Evolutionary conservation across 805 yeast genomes (phyloP), one percentile per base, ranked within the genome.

Genomic region (Ogataea populi-albae): DNA sequence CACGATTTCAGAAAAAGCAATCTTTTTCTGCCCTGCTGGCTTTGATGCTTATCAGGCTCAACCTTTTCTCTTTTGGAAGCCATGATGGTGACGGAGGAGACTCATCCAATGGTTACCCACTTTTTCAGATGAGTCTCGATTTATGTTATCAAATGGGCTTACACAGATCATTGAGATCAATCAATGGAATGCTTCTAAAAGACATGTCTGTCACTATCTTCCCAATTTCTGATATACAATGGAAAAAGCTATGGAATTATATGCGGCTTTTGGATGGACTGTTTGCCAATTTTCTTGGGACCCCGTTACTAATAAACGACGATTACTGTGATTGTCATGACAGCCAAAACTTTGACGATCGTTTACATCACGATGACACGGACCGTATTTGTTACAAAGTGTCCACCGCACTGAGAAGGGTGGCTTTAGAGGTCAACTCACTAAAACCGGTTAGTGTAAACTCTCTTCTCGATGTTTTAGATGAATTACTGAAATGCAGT

Each of bases 271-370:
- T 31, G 15, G 61, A 55, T 34, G 43, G 54, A 6, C n/a, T 33
- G 8, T 19, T 28, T 7, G 40, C 59, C 2, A 6, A 45, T 3
- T 15, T 29, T 26, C 24, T 40, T 7, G 61, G 61, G 1, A 24
- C 35, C 3, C 51, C 55, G 6, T 28, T 49, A 22, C 12, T 46
- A 26, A 45, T 55, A n/a, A 43, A 44, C 35, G 51, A 55, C 26
- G 31, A 23, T 3, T 46, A 30, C 17, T 42, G 47, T 20, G 51
- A 45, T 28, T 30, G 28, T 25, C 24, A 37, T 22, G 34, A 29
- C 8, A 21, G 17, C 4, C 28, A 24, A n/a, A 16, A 5, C 19
- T 25, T 14, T 23, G 24, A 21, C 12, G 22, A 15, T 20, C 18
- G 14, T 25, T 14, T 9, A 14, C 22, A 11, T 4, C 6, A 18